phyloP scores from a whole-genome alignment of 2,329 filamentous ascomycete species.

The Colletotrichum tropicale region DNA sequence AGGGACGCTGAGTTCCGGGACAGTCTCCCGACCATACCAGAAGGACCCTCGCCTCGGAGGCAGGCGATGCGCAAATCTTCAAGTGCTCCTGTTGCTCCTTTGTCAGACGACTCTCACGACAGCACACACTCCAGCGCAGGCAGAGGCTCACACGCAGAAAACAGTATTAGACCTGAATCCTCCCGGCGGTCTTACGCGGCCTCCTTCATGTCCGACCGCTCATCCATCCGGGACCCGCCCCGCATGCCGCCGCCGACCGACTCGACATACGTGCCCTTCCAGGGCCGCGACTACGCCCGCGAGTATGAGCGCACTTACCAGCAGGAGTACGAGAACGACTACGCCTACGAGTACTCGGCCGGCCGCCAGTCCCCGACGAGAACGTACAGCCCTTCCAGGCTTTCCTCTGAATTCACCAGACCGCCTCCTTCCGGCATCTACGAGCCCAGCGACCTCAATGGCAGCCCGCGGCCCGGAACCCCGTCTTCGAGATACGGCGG shows the following conservation, averaged over 20 bases:
- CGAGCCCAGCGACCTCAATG: conserved; percentile 88
- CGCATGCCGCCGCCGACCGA: conserved; percentile 66
- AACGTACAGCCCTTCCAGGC: conserved; percentile 62
- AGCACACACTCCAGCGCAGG: conserved; percentile 35
- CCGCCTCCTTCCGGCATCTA: conserved; percentile 77
- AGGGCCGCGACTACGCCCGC: conserved; percentile 42
- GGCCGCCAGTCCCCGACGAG: conserved; percentile 53
- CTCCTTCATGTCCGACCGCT: conserved; percentile 52
- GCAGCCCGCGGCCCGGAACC: conserved; percentile 87
- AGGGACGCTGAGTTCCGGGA: conserved; percentile 37
- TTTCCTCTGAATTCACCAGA: conserved; percentile 67
- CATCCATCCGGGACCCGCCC: conserved; percentile 62
- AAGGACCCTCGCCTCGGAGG: conserved; percentile 51
- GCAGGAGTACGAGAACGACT: conserved; percentile 17
- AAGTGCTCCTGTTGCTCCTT: conserved; percentile 25
- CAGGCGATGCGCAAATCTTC: conserved; percentile 39
- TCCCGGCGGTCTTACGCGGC: conserved; percentile 56
- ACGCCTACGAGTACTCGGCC: conserved; percentile 11
- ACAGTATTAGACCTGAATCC: conserved; percentile 46
- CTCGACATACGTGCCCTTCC: conserved; percentile 65
- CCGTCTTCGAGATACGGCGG: conserved; percentile 89
- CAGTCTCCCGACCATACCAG: conserved; percentile 55
- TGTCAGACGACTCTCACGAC: conserved; percentile 9
- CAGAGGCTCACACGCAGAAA: conserved; percentile 44
- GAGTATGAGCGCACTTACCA: conserved; percentile 29